Percentiles rank a stretch among this genome's conserved stretches.
phyloP scores from a whole-genome alignment of 1,284 basidiomycete species.

The Lentinula novae-zelandiae region DNA sequence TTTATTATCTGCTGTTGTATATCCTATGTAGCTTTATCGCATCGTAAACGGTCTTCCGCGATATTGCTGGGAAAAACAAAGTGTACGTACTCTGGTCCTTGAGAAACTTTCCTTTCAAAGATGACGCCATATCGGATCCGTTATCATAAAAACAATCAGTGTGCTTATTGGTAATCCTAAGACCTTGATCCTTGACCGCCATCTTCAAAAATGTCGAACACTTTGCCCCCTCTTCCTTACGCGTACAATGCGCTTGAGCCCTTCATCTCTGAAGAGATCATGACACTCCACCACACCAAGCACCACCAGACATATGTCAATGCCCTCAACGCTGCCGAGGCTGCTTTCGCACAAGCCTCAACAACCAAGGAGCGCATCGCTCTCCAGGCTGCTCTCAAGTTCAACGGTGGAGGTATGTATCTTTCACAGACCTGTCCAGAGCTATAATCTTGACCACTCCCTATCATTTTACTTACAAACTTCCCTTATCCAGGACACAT shows the following conservation, averaged over 20 bases:
- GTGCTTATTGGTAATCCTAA: background rate
- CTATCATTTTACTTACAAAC: background rate
- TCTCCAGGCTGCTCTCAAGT: slow-evolving; percentile 69
- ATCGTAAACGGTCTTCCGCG: background rate
- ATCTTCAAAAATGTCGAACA: slow-evolving; percentile 38
- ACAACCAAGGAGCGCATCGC: slow-evolving; percentile 78
- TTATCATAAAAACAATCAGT: slow-evolving; percentile 1
- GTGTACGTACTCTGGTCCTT: no score
- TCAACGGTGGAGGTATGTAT: slow-evolving; percentile 60
- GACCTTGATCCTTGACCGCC: background rate
- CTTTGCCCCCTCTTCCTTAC: slow-evolving; percentile 83
- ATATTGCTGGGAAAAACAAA: no score
- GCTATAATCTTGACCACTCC: background rate
- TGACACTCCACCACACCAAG: slow-evolving; percentile 84
- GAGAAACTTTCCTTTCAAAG: background rate
- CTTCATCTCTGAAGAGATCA: slow-evolving; percentile 77
- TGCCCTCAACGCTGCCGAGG: slow-evolving; percentile 74
- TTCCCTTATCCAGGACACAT: slow-evolving; percentile 59
- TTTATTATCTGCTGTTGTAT: background rate
- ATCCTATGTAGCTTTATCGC: slow-evolving; percentile 2
- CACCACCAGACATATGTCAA: slow-evolving; percentile 84
- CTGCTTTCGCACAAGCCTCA: slow-evolving; percentile 57
- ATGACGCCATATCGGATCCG: background rate
- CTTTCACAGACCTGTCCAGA: background rate
- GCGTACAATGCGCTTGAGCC: slow-evolving; percentile 87